Evolutionary conservation across 495 filamentous ascomycete genomes (phyloP).

Genomic region (Symbiotaphrina buchneri): DNA sequence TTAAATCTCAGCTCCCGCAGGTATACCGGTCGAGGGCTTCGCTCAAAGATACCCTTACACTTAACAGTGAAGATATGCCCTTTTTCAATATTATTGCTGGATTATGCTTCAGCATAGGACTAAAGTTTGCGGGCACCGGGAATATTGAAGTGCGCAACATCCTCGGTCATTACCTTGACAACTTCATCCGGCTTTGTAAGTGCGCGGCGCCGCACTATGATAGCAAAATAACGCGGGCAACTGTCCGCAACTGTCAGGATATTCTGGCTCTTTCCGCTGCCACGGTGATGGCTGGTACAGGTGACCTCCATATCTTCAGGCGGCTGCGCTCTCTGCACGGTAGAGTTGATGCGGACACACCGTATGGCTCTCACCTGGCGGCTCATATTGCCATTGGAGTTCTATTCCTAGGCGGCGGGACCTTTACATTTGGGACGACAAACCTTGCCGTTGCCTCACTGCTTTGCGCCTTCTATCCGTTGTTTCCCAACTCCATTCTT

Average conservation of each 20-base stretch:
- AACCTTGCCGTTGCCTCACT: constrained; percentile 69
- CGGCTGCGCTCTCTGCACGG: constrained; percentile 73
- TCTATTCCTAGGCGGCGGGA: constrained; percentile 80
- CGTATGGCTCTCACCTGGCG: constrained; percentile 86
- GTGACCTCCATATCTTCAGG: constrained; percentile 76
- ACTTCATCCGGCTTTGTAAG: constrained; percentile 60
- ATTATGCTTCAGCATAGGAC: constrained; percentile 62
- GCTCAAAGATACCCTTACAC: constrained; percentile 25
- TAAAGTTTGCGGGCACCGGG: constrained; percentile 76
- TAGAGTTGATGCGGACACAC: constrained; percentile 59
- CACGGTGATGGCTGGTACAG: constrained; percentile 86
- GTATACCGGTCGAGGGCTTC: constrained; percentile 31
- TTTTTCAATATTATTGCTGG: constrained; percentile 86
- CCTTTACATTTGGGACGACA: constrained; percentile 76
- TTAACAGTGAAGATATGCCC: constrained; percentile 61
- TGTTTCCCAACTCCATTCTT: constrained; percentile 70
- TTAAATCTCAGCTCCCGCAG: constrained; percentile 45
- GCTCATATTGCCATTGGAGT: constrained; percentile 79
- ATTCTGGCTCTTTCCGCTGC: constrained; percentile 58
- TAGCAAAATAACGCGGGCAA: constrained; percentile 53
- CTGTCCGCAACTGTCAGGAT: constrained; percentile 77
- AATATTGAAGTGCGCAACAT: constrained; percentile 49
- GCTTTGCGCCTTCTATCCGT: constrained; percentile 79
- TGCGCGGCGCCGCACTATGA: constrained; percentile 54
- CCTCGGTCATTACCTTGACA: constrained; percentile 63